phyloP scores from a whole-genome alignment of 768 basidiomycete species.

The Termitomyces sp. region DNA sequence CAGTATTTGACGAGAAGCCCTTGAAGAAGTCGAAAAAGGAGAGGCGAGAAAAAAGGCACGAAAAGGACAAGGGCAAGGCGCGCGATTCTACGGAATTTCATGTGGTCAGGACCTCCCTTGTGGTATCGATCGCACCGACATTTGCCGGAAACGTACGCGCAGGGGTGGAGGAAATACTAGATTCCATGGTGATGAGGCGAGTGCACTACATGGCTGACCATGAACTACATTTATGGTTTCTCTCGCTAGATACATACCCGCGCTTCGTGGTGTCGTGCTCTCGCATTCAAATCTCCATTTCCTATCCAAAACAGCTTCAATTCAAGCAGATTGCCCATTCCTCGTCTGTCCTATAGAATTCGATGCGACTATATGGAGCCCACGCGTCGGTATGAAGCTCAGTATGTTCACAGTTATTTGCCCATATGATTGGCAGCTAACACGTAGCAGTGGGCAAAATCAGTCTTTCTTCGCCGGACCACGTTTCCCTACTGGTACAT shows the following conservation, averaged over 20 bases:
- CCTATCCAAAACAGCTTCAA: slow-evolving; percentile 52
- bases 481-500: slow-evolving; percentile 84
- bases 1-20: slow-evolving; percentile 18
- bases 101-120: slow-evolving; percentile 57
- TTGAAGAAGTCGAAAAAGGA: slow-evolving; percentile 34
- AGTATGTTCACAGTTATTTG: slow-evolving; percentile 36
- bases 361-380: slow-evolving; percentile 87
- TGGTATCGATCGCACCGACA: slow-evolving; percentile 74
- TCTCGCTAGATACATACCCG: slow-evolving; percentile 69
- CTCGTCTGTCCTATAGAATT: slow-evolving; percentile 70
- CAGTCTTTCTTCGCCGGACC: slow-evolving; percentile 87
- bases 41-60: slow-evolving; percentile 25
- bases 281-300: slow-evolving; percentile 79
- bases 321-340: slow-evolving; percentile 84
- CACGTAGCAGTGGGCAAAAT: slow-evolving; percentile 66
- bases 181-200: slow-evolving; percentile 94
- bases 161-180: slow-evolving; percentile 86
- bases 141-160: slow-evolving; percentile 67
- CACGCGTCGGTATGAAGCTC: slow-evolving; percentile 74
- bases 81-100: slow-evolving; percentile 47
- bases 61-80: slow-evolving; percentile 33
- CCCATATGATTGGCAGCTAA: slow-evolving; percentile 1
- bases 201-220: slow-evolving; percentile 14
- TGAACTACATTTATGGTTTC: neutral
- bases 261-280: slow-evolving; percentile 82